Evolutionary conservation across 768 basidiomycete species (phyloP), one percentile per base, ranked within the genome.

Genomic region (Termitomyces sp.): DNA sequence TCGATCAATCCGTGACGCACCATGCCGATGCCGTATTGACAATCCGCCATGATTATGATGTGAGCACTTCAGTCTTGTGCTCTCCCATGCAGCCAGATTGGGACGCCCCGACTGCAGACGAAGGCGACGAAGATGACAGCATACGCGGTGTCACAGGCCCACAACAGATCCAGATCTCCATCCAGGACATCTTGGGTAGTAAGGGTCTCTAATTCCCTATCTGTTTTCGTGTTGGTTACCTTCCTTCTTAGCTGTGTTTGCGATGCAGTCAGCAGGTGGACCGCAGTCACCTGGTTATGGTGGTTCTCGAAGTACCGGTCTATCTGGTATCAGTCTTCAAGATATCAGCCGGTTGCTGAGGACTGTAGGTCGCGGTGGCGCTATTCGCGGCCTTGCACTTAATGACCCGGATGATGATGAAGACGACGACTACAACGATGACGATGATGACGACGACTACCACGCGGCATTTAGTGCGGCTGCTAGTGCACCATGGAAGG

Each of bases 361-460:
- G 32, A 58, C 56, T 30, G 61, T 53, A 24, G 43, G 57, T 39
- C 37, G 45, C 4, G 37, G 47, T 55, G 39, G 51, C 18, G 40
- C 40, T 36, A 0, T 32, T 47, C 57, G 55, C 22, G n/a, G 32
- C 26, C 20, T 32, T 45, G 42, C 30, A 30, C 30, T 36, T 33
- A 30, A 43, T 22, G 45, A 52, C 39, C 45, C 53, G 34, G 58
- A 60, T 30, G 49, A 62, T 9, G 62, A 57, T 27, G 61, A 65
- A 8, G 58, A 63, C 2, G 65, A 65, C 2, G 69, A 72, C 8
- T 73, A 70, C 22, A 74, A 64, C 9, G 67, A 69, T 16, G 64
- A 69, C 14, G 67, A 76, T 6, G 75, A 72, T 20, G 78, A 75
- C 0, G 77, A 82, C 12, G 70, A 70, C 3, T 75, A 74, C 14